Evolutionary conservation across 1,139 yeast species (phyloP).

Genomic region (Meyerozyma guilliermondii): DNA sequence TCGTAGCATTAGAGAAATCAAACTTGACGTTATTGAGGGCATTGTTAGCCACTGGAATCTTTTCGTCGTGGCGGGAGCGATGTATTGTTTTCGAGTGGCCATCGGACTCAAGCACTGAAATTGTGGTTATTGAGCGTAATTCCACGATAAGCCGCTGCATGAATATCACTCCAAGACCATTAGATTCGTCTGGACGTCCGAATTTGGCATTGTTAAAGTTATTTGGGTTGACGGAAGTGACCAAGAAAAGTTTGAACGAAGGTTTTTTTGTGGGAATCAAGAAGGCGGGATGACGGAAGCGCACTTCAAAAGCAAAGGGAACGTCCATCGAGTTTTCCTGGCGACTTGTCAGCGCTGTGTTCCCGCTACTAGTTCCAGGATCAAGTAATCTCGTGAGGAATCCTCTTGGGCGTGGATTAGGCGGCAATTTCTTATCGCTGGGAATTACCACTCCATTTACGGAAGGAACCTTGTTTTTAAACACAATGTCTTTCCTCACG

Average conservation of each 20-base stretch:
- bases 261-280: conserved; percentile 40
- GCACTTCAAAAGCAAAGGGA: conserved; percentile 40
- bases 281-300: conserved; percentile 44
- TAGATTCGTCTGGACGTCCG: conserved; percentile 35
- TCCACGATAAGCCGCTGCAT: conserved; percentile 34
- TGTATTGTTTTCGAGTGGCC: conserved; percentile 20
- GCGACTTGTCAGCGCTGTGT: conserved; percentile 10
- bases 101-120: conserved; percentile 34
- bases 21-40: conserved; percentile 31
- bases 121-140: conserved; percentile 25
- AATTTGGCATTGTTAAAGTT: conserved; percentile 32
- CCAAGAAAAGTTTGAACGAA: conserved; percentile 32
- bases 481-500: conserved; percentile 35
- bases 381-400: not conserved
- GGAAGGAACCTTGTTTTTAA: conserved; percentile 39
- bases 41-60: conserved; percentile 26
- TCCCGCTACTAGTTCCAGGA: not conserved
- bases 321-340: conserved; percentile 34
- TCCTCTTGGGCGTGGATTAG: conserved; percentile 7
- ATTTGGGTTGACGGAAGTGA: conserved; percentile 31
- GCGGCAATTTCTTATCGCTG: conserved; percentile 4
- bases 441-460: conserved; percentile 36
- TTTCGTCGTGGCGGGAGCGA: conserved; percentile 24
- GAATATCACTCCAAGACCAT: conserved; percentile 46
- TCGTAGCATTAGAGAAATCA: conserved; percentile 34